Base-by-base conservation (phyloP, 805 yeast genomes). In the Wickerhamomyces chambardii region DNA sequence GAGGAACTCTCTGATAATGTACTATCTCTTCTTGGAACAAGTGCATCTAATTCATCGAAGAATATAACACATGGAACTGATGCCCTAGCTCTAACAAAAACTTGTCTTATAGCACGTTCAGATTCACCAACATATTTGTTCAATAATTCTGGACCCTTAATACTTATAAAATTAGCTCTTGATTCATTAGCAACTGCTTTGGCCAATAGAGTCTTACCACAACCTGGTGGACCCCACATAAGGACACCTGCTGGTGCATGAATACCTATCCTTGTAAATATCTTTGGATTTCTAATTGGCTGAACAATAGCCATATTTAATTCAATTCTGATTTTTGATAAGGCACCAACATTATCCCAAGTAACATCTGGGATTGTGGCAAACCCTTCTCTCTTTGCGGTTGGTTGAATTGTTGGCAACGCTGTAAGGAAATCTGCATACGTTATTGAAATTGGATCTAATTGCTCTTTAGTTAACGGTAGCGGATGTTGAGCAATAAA, bases 181-280 rank as follows among this genome's bases (percentile, higher is more conserved):
- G 96, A 86, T 58, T 92, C 97, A 55, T 90, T 90, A 10, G 98
- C 98, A 3, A 92, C 97, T 2, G 98, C 98, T 51, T 92, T 92
- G 1, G 97, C 97, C 21, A 92, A 65, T 33, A 92, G 66, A 0
- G 98, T 92, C 55, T 92, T 92, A 70, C 98, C 98, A 63, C 97
- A 92, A 27, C 98, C 98, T 4, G 98, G 98, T 2, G 98, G 98
- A 0, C 98, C 98, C 98, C 98, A 92, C 68, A 92, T 72, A 18
- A 92, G 62, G 1, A 92, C 98, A 38, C 98, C 98, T 0, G 95
- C 87, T 3, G 97, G 97, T 0, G 97, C 96, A 36, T 86, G 76
- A 30, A 92, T 89, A 57, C 98, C 98, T 10, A 89, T 97, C 39
- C 78, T 76, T 43, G 76, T 78, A 53, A 84, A 92, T 16, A 90